Evolutionary conservation across 2,329 filamentous ascomycete genomes (phyloP).

Genomic region (Aspergillus fijiensis): DNA sequence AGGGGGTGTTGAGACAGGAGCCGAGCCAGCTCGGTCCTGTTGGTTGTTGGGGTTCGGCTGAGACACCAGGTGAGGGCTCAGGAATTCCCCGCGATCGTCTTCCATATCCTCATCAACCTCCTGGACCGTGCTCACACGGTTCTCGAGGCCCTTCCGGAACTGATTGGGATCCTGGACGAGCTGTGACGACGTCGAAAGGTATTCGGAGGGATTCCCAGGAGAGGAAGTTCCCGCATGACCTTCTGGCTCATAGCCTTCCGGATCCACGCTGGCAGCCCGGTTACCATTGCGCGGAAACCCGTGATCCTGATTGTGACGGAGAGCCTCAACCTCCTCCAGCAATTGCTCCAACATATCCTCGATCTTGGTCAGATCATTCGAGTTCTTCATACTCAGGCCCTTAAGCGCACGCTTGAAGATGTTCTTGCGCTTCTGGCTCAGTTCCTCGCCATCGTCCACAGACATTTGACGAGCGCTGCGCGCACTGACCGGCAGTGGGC

Average conservation of each 20-base stretch:
- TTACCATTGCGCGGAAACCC: constrained; percentile 25
- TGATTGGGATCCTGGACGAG: constrained; percentile 28
- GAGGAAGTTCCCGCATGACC: constrained; percentile 74
- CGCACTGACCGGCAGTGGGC: constrained; percentile 72
- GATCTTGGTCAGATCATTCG: constrained; percentile 82
- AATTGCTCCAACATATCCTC: constrained; percentile 91
- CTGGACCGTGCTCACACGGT: constrained; percentile 85
- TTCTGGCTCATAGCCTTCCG: constrained; percentile 81
- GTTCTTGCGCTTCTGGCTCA: constrained; percentile 78
- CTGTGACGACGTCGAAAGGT: constrained; percentile 60
- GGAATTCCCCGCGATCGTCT: constrained; percentile 47
- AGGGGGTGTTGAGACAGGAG: constrained; percentile 47
- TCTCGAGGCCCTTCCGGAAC: constrained; percentile 60
- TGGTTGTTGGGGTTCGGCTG: constrained; percentile 53
- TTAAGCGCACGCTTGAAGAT: constrained; percentile 94
- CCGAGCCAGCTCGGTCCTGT: constrained; percentile 43
- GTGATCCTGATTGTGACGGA: constrained; percentile 61
- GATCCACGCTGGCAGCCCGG: constrained; percentile 57
- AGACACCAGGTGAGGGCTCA: constrained; percentile 58
- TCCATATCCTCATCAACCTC: constrained; percentile 78
- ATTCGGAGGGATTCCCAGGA: constrained; percentile 72
- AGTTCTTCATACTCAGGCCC: constrained; percentile 81
- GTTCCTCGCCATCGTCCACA: constrained; percentile 56
- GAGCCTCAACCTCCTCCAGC: constrained; percentile 83
- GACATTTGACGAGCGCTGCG: constrained; percentile 56